phyloP scores from a whole-genome alignment of 345 rosid species.

The Arabis alpina region DNA sequence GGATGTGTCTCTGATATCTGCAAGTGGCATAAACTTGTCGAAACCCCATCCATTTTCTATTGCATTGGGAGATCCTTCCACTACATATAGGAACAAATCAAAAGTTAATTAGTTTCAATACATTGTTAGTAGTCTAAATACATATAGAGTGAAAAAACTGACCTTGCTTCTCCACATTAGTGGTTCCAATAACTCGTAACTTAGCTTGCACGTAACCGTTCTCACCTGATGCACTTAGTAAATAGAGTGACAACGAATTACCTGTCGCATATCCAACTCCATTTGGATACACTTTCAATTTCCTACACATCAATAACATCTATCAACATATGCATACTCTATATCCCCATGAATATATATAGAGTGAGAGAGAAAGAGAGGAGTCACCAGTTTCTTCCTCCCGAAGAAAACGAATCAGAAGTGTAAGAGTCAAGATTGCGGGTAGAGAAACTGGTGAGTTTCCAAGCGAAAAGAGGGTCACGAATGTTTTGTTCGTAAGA shows the following conservation, averaged over 20 bases:
- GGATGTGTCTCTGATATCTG: conserved; percentile 18
- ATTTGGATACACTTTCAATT: conserved; percentile 32
- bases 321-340: too few relatives aligned
- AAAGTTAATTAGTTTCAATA: neutral
- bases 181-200: conserved; percentile 24
- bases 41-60: conserved; percentile 27
- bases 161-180: conserved; percentile 29
- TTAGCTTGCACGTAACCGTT: conserved; percentile 28
- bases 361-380: neutral
- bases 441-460: conserved; percentile 13
- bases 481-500: conserved; percentile 22
- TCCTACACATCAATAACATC: conserved; percentile 9
- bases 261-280: conserved; percentile 30
- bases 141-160: neutral
- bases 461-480: conserved; percentile 25
- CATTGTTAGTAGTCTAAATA: neutral
- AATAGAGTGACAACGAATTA: conserved; percentile 27
- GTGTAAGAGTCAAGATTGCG: conserved; percentile 9
- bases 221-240: conserved; percentile 14
- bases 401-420: conserved; percentile 21
- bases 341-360: neutral
- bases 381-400: conserved; percentile 34
- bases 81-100: neutral
- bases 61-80: conserved; percentile 32
- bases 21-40: conserved; percentile 19